phyloP scores from a whole-genome alignment of 768 basidiomycete species.

The Boletus rubroflammeus region DNA sequence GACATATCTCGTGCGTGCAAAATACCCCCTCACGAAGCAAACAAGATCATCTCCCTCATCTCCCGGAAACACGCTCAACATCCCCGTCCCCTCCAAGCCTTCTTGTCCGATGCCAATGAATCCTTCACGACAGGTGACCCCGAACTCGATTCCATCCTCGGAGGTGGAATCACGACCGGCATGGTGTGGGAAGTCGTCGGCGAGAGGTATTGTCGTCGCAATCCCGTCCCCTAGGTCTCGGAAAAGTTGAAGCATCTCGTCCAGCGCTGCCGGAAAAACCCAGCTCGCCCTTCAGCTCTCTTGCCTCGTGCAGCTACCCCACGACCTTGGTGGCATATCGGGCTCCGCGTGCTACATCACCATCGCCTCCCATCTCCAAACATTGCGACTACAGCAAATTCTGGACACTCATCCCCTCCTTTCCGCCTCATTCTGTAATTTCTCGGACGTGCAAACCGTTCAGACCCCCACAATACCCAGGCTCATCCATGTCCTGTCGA shows the following conservation, averaged over 20 bases:
- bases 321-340: slow-evolving; percentile 48
- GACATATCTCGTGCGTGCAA: slow-evolving; percentile 58
- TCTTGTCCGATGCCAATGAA: slow-evolving; percentile 37
- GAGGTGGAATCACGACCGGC: slow-evolving; percentile 76
- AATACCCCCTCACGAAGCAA: slow-evolving; percentile 47
- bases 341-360: slow-evolving; percentile 79
- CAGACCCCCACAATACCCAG: slow-evolving; percentile 51
- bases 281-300: slow-evolving; percentile 86
- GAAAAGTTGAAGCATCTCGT: slow-evolving; percentile 3
- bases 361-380: slow-evolving; percentile 66
- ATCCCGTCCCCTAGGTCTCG: background rate
- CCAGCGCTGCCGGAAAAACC: slow-evolving; percentile 91
- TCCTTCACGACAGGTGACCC: slow-evolving; percentile 73
- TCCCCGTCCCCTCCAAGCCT: slow-evolving; percentile 40
- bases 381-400: slow-evolving; percentile 66
- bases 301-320: slow-evolving; percentile 71
- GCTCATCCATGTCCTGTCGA: slow-evolving; percentile 53
- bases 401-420: slow-evolving; percentile 47
- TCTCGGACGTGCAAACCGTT: slow-evolving; percentile 61
- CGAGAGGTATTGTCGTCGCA: slow-evolving; percentile 59
- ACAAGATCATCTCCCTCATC: slow-evolving; percentile 47
- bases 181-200: slow-evolving; percentile 87
- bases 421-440: slow-evolving; percentile 39
- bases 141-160: slow-evolving; percentile 62
- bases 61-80: slow-evolving; percentile 41